Conservation (phyloP, 306 rosid genomes). For the Abrus pulchellus region DNA sequence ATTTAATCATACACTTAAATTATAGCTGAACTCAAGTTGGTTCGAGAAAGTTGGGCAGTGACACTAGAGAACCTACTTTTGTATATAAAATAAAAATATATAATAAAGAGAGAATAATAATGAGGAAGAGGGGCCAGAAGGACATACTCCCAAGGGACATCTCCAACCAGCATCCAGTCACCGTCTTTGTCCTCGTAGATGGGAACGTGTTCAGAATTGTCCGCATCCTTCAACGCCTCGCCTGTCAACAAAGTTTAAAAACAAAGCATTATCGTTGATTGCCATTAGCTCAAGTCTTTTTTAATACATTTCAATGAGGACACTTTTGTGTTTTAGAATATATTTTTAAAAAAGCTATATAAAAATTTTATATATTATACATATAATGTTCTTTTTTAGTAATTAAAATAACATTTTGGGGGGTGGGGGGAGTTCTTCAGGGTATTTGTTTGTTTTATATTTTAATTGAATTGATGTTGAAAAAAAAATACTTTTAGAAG, state of each 20-base stretch:
- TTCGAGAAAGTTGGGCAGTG: not conserved
- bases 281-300: not conserved
- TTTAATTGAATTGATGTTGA: not conserved
- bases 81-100: not conserved
- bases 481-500: not conserved
- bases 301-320: no score
- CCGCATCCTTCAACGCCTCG: constrained; percentile 68
- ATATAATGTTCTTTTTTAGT: no score
- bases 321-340: no score
- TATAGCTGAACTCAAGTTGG: no score
- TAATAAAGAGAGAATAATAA: not conserved
- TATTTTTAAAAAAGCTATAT: no score
- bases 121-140: not conserved
- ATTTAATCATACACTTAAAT: not conserved
- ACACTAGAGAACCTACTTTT: not conserved
- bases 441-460: not conserved
- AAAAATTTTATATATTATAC: no score
- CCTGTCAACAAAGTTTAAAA: constrained; percentile 49
- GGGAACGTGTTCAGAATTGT: constrained; percentile 63
- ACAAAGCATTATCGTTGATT: not conserved
- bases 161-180: constrained; percentile 46
- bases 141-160: constrained; percentile 57
- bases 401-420: no score
- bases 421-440: no score
- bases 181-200: constrained; percentile 90